These are phyloP conservation scores for Crucihimalaya himalaica DNA, from an alignment of 345 rosid species.

Conservation along the genomic window DNA sequence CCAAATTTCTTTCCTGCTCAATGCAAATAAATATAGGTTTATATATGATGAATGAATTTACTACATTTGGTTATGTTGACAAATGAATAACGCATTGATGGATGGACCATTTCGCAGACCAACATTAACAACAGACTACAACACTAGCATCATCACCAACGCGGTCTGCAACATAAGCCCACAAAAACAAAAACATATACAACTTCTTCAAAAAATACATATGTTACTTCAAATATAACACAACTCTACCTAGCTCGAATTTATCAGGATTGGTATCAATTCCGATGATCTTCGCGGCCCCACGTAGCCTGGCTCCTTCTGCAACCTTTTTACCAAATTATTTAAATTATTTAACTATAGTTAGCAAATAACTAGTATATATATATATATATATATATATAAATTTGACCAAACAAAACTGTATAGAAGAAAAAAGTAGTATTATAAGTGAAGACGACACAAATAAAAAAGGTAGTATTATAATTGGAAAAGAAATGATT, in stretches of 20 bases:
- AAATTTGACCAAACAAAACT: not conserved
- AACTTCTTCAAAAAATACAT: not conserved
- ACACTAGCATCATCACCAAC: not conserved
- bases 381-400: too few species aligned
- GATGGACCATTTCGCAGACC: not conserved
- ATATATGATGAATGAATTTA: not conserved
- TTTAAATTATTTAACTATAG: not conserved
- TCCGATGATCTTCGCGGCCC: slow-evolving; percentile 65
- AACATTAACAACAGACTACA: not conserved
- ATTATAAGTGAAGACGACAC: not conserved
- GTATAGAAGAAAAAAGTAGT: not conserved
- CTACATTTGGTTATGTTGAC: not conserved
- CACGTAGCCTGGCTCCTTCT: slow-evolving; percentile 61
- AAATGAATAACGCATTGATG: not conserved
- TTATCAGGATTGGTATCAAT: slow-evolving; percentile 67
- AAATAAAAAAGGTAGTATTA: not conserved
- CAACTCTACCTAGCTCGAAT: slow-evolving; percentile 48
- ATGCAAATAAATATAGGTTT: not conserved
- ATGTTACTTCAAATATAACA: not conserved
- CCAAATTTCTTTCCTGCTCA: slow-evolving; percentile 60
- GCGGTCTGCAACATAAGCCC: not conserved
- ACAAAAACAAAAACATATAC: not conserved
- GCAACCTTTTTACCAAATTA: slow-evolving; percentile 50
- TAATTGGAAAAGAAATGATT: not conserved
- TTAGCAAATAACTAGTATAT: not conserved